phyloP scores from a whole-genome alignment of 75 land plant genomes.

The Cupressus sempervirens region DNA sequence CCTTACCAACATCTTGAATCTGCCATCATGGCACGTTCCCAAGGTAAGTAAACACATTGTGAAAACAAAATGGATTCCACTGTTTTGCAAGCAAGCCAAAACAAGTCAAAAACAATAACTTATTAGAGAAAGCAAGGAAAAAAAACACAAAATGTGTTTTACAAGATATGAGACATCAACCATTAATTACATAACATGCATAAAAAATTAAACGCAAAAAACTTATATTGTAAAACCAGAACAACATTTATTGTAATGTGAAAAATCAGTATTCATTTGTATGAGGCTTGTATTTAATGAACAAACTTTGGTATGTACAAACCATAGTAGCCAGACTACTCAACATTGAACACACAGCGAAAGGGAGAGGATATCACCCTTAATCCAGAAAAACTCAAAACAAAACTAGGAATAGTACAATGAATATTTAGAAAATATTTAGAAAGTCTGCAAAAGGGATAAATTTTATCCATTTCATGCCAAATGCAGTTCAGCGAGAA shows the following conservation, averaged over 20 bases:
- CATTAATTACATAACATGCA: neutral
- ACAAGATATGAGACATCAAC: neutral
- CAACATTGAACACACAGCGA: neutral
- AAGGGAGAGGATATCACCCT: neutral
- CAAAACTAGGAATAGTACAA: too few species aligned
- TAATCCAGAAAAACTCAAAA: neutral
- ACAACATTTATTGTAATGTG: neutral
- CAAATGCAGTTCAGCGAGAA: too few species aligned
- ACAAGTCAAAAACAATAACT: neutral
- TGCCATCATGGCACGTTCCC: conserved; percentile 35
- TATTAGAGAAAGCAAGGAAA: neutral
- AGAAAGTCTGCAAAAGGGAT: too few species aligned
- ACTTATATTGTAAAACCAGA: neutral
- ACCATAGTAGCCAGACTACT: neutral
- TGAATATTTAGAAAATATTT: too few species aligned
- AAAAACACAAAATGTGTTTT: neutral
- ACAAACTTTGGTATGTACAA: neutral
- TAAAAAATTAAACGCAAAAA: neutral
- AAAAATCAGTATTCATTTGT: neutral
- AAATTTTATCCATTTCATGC: too few species aligned
- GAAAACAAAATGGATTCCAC: conserved; percentile 12
- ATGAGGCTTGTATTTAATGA: neutral
- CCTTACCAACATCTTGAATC: conserved; percentile 29
- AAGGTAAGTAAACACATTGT: conserved; percentile 27
- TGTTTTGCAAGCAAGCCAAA: neutral